A percentile compares a stretch with the other conserved stretches of the same genome.
phyloP scores from a whole-genome alignment of 352 stramenopile species.

The Phytophthora kernoviae region DNA sequence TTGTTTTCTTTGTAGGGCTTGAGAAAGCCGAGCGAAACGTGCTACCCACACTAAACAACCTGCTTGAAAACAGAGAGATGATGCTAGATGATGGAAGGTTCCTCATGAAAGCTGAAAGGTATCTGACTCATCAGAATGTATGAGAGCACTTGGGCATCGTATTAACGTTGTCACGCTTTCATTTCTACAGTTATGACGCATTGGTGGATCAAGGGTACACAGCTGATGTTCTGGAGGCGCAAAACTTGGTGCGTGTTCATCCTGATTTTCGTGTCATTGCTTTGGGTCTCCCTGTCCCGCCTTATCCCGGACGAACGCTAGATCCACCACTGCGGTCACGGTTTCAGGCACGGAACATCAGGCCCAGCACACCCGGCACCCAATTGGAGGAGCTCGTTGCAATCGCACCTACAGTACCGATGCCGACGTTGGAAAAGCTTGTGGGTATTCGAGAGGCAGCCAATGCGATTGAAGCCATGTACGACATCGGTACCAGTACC shows the following conservation, averaged over 20 bases:
- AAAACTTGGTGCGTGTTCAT: slow-evolving; percentile 88
- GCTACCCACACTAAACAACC: slow-evolving; percentile 97
- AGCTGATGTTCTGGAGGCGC: slow-evolving; percentile 41
- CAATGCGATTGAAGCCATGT: slow-evolving; percentile 71
- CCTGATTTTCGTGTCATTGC: slow-evolving; percentile 94
- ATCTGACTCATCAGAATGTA: neutral
- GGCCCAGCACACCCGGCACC: slow-evolving; percentile 62
- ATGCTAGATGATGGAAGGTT: slow-evolving; percentile 94
- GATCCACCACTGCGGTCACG: slow-evolving; percentile 88
- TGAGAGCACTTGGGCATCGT: neutral
- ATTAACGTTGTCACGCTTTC: neutral
- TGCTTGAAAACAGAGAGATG: slow-evolving; percentile 97
- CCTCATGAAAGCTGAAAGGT: slow-evolving; percentile 90
- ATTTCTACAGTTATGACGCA: slow-evolving; percentile 55
- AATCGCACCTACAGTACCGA: slow-evolving; percentile 49
- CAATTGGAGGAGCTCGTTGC: slow-evolving; percentile 63
- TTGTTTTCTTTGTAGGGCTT: slow-evolving; percentile 49
- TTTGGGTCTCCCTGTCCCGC: slow-evolving; percentile 84
- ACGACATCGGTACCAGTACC: slow-evolving; percentile 35
- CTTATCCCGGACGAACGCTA: slow-evolving; percentile 84
- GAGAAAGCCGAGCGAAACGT: slow-evolving; percentile 97
- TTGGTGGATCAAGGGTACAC: slow-evolving; percentile 63
- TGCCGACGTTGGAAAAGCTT: slow-evolving; percentile 65
- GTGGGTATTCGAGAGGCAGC: slow-evolving; percentile 73
- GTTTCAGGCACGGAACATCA: slow-evolving; percentile 82